A percentile compares a stretch with the other conserved stretches of the same genome.
phyloP scores from a whole-genome alignment of 345 rosid genomes.

The Acer campestre region DNA sequence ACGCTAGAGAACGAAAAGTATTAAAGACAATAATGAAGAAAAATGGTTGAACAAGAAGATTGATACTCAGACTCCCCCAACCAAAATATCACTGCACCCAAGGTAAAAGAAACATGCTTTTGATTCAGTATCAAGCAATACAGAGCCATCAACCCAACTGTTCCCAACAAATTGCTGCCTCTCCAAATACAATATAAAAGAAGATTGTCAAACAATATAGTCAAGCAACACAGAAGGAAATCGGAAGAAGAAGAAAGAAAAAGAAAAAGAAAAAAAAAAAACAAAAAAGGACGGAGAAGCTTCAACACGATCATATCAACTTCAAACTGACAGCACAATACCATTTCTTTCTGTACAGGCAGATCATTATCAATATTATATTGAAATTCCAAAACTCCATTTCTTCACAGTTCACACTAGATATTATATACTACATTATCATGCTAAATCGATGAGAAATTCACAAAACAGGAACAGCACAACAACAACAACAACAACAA shows the following conservation, averaged over 20 bases:
- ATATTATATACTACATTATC: neutral
- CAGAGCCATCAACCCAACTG: neutral
- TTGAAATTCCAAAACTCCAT: neutral
- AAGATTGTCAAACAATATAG: neutral
- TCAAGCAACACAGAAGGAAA: neutral
- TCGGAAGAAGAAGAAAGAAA: too few relatives aligned
- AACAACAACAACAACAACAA: neutral
- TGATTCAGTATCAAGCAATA: slow-evolving; percentile 5
- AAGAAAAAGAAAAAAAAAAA: too few relatives aligned
- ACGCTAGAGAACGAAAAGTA: neutral
- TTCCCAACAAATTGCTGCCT: neutral
- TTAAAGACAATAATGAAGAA: neutral
- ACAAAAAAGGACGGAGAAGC: neutral
- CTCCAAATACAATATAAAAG: too few relatives aligned
- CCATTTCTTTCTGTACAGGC: neutral
- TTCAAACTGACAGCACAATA: neutral
- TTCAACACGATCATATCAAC: neutral
- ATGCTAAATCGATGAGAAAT: neutral
- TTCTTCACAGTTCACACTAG: neutral
- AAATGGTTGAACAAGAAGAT: neutral
- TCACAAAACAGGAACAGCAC: neutral
- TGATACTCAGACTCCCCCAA: neutral
- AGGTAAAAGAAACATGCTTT: neutral
- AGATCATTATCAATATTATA: neutral
- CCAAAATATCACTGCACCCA: neutral